These are phyloP conservation scores for Salvia sclarea DNA, from an alignment of 305 asterid species.

Conservation along the genomic window DNA sequence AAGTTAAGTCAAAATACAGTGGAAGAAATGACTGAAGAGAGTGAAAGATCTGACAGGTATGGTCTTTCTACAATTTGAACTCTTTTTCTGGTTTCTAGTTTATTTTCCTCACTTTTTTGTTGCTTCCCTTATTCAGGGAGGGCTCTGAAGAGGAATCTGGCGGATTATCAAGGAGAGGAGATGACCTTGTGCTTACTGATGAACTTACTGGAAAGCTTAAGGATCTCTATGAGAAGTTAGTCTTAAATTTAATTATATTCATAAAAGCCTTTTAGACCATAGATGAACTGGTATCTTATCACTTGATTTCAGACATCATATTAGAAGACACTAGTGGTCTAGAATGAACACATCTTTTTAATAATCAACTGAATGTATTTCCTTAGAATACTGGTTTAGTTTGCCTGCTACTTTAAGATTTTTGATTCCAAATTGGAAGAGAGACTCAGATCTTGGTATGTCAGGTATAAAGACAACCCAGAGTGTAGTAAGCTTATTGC, in stretches of 20 bases:
- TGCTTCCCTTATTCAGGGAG: constrained; percentile 49
- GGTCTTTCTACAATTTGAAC: constrained; percentile 26
- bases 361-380: constrained; percentile 14
- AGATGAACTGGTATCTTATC: no score
- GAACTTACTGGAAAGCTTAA: constrained; percentile 54
- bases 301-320: no score
- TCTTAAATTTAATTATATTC: constrained; percentile 19
- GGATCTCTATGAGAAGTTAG: constrained; percentile 79
- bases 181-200: constrained; percentile 39
- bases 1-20: constrained; percentile 36
- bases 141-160: constrained; percentile 43
- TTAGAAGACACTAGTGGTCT: constrained; percentile 9
- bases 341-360: constrained; percentile 18
- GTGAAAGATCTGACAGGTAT: constrained; percentile 45
- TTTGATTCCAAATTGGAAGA: constrained; percentile 23
- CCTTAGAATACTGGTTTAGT: constrained; percentile 8
- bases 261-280: constrained; percentile 5
- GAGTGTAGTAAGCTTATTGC: constrained; percentile 66
- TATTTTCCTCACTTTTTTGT: constrained; percentile 18
- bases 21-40: constrained; percentile 40
- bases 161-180: constrained; percentile 44
- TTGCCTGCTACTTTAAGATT: constrained; percentile 12
- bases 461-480: constrained; percentile 61
- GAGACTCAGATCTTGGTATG: constrained; percentile 24
- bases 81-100: constrained; percentile 24